Base-by-base conservation (phyloP, 495 filamentous ascomycete genomes). In the Elaphomyces granulatus region DNA sequence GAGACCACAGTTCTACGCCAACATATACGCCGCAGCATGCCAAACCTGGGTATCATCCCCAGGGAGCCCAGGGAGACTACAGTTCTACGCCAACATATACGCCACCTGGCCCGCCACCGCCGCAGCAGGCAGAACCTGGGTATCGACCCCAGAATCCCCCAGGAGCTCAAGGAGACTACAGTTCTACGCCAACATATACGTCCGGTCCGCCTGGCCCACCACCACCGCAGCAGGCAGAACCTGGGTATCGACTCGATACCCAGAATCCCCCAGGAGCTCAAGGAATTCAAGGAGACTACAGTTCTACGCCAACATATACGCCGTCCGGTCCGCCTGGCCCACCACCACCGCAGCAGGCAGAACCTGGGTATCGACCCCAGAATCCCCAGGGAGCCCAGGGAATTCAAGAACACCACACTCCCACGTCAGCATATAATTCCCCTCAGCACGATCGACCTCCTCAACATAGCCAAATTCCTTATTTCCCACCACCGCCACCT, bases 401-500 rank as follows among this genome's bases (percentile, higher is more conserved):
- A n/a, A n/a, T n/a, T n/a, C n/a, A n/a, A n/a, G n/a, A n/a, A n/a
- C n/a, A n/a, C n/a, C n/a, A n/a, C n/a, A n/a, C n/a, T n/a, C n/a
- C n/a, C n/a, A n/a, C n/a, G 17, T 30, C 16, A 23, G 31, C 33
- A 31, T 33, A 42, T 14, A 20, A n/a, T n/a, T n/a, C n/a, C n/a
- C n/a, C n/a, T n/a, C n/a, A n/a, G n/a, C n/a, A n/a, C n/a, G n/a
- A n/a, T n/a, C n/a, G n/a, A n/a, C n/a, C n/a, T n/a, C n/a, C n/a
- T n/a, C n/a, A n/a, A n/a, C n/a, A n/a, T n/a, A n/a, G n/a, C n/a
- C 58, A 67, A 41, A 51, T 47, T 2, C 60, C 57, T 4, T 63
- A 66, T 43, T 69, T 61, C 39, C 52, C 64, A 9, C 65, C 66
- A 41, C 67, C 68, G 10, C 63, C 62, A 6, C 38, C 47, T 28